phyloP scores from a whole-genome alignment of 257 asterid species.

The Salvia rosmarinus region DNA sequence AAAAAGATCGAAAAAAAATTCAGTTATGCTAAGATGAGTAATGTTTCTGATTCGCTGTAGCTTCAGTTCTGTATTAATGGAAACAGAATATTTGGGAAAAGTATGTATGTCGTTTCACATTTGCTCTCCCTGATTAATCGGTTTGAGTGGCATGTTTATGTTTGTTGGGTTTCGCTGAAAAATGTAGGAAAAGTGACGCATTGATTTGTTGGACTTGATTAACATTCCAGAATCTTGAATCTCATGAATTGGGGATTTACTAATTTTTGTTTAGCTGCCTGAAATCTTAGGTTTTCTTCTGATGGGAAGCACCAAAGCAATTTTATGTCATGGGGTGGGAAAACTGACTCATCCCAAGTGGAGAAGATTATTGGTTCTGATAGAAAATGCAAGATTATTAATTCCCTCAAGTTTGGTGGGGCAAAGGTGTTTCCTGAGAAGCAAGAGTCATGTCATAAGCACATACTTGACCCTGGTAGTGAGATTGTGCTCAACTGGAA shows the following conservation, averaged over 20 bases:
- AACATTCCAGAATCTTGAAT: constrained; percentile 23
- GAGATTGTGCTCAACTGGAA: constrained; percentile 90
- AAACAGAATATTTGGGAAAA: not conserved
- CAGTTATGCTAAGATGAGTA: constrained; percentile 20
- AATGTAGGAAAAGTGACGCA: too few relatives aligned
- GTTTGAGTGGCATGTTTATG: too few relatives aligned
- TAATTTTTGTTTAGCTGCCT: constrained; percentile 38
- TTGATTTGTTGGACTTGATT: constrained; percentile 8
- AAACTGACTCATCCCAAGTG: too few relatives aligned
- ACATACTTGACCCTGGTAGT: constrained; percentile 89
- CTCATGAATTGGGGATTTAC: constrained; percentile 18
- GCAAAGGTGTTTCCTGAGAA: constrained; percentile 62
- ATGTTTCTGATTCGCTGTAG: constrained; percentile 13
- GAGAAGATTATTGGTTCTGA: constrained; percentile 47
- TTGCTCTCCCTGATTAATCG: too few relatives aligned
- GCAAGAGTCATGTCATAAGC: constrained; percentile 59
- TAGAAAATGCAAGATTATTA: constrained; percentile 48
- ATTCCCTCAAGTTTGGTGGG: constrained; percentile 59
- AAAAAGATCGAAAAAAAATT: constrained; percentile 32
- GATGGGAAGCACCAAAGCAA: constrained; percentile 62
- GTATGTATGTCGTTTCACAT: too few relatives aligned
- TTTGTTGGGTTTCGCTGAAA: too few relatives aligned
- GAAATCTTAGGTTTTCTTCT: constrained; percentile 67
- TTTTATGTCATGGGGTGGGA: constrained; percentile 33
- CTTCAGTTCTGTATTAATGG: not conserved